Percentiles rank a stretch among this genome's conserved stretches.
Evolutionary conservation across 2,329 filamentous ascomycete genomes (phyloP).

Genomic region (Parafenestella ontariensis): DNA sequence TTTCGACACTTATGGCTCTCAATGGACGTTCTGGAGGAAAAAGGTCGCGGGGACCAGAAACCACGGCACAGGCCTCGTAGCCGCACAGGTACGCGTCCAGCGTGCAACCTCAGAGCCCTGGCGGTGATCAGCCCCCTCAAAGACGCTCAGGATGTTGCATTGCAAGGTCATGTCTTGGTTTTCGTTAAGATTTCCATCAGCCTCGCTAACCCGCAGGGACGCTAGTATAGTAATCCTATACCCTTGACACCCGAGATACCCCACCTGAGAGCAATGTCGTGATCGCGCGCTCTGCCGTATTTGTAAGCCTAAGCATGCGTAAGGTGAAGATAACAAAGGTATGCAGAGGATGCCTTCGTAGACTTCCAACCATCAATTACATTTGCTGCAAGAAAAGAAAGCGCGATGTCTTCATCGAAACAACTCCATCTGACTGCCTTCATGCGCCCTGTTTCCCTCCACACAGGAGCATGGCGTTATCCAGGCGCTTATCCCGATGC

Average conservation of each 20-base stretch:
- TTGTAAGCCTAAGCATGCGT: not conserved
- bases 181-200: too few species aligned
- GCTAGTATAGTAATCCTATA: too few species aligned
- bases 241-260: not conserved
- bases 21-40: too few species aligned
- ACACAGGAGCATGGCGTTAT: constrained; percentile 65
- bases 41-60: too few species aligned
- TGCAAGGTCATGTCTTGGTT: too few species aligned
- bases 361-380: not conserved
- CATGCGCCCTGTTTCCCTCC: constrained; percentile 64
- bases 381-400: not conserved
- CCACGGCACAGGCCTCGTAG: too few species aligned
- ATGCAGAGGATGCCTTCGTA: not conserved
- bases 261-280: not conserved
- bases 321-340: not conserved
- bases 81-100: too few species aligned
- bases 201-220: too few species aligned
- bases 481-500: constrained; percentile 63
- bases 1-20: too few species aligned
- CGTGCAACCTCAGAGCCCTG: too few species aligned
- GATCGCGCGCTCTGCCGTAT: not conserved
- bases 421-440: constrained; percentile 61
- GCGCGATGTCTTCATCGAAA: constrained; percentile 9
- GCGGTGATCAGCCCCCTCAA: too few species aligned
- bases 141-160: too few species aligned